Base-by-base conservation (phyloP, 495 filamentous ascomycete genomes). In the Trichocladium antarcticum region DNA sequence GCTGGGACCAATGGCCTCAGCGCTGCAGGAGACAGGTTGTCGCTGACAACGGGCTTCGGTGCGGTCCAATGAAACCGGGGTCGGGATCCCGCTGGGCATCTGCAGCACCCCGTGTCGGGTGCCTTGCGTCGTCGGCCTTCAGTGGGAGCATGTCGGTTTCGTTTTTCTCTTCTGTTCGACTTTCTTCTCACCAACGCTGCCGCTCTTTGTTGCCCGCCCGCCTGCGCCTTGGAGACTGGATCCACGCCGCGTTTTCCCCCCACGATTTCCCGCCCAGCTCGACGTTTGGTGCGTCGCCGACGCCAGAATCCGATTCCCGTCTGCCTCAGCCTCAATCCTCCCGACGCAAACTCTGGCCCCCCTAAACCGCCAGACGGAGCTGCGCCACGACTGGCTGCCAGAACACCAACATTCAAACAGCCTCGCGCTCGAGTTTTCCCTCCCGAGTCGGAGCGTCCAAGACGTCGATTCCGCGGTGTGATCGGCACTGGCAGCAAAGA, bases 401-500 rank as follows among this genome's bases (percentile, higher is more conserved):
- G 29, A 44, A 20, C 12, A 21, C 8, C 36, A 36, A 45, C 36
- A n/a, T 15, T n/a, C 10, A 0, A 32, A 50, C 20, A 42, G 8
- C 50, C 31, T 19, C 28, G 6, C 37, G 12, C 20, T 36, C 22
- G 21, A 38, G 10, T 39, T 12, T 21, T 14, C 2, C 1, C 36
- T 11, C 24, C 27, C 11, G 9, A 9, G 19, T 9, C 11, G n/a
- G 2, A 22, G 32, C 31, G 11, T 15, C 24, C 16, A 32, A 27
- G 20, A 39, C 19, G 17, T 32, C 47, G 7, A 37, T 38, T 15
- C 49, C 14, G 45, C n/a, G 32, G 38, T 35, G 39, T 51, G 42
- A 56, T 45, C 44, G 51, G 39, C 37, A 50, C 42, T 43, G 36
- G 15, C 7, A 11, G 36, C 44, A 48, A 66, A 60, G 51, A 90